Percentiles rank a stretch among this genome's conserved stretches.
Evolutionary conservation across 176 grass and related monocot species (phyloP).

Genomic region (Oryza nivara): DNA sequence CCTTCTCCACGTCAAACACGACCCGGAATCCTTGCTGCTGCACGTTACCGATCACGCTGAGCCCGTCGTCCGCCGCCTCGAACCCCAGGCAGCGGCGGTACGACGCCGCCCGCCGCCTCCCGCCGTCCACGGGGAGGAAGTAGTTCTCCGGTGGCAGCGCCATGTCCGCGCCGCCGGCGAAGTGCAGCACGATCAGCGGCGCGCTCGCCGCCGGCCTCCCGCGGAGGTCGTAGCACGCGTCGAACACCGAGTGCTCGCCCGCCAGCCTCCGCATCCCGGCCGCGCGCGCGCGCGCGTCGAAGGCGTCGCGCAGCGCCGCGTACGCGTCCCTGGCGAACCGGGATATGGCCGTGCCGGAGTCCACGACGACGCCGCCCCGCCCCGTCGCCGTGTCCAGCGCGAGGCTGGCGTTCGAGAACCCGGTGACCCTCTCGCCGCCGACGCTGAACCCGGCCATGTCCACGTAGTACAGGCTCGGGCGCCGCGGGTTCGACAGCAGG

Average conservation of each 20-base stretch:
- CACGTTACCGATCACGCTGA: conserved; percentile 77
- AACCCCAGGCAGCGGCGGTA: conserved; percentile 63
- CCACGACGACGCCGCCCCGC: conserved; percentile 71
- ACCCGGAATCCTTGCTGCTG: conserved; percentile 75
- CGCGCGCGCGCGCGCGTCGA: conserved; percentile 37
- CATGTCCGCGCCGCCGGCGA: conserved; percentile 58
- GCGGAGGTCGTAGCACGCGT: conserved; percentile 73
- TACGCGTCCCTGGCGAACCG: conserved; percentile 42
- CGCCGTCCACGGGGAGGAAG: conserved; percentile 54
- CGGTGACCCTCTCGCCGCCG: conserved; percentile 41
- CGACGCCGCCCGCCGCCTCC: conserved; percentile 10
- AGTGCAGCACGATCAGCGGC: conserved; percentile 57
- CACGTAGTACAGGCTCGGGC: conserved; percentile 61
- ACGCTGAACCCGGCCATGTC: conserved; percentile 67
- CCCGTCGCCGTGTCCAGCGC: conserved; percentile 53
- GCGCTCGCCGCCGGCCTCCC: conserved; percentile 19
- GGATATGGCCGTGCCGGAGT: conserved; percentile 71
- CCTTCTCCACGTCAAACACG: conserved; percentile 67
- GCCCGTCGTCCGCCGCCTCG: conserved; percentile 45
- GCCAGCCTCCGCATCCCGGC: conserved; percentile 42
- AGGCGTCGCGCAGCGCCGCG: conserved; percentile 61
- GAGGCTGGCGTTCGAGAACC: conserved; percentile 44
- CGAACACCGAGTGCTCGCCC: conserved; percentile 53
- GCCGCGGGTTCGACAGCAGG: conserved; percentile 53
- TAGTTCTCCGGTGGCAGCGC: conserved; percentile 66